Evolutionary conservation across 225 moss, liverwort and hornwort genomes (phyloP).

Genomic region (Pseudoscleropodium purum): DNA sequence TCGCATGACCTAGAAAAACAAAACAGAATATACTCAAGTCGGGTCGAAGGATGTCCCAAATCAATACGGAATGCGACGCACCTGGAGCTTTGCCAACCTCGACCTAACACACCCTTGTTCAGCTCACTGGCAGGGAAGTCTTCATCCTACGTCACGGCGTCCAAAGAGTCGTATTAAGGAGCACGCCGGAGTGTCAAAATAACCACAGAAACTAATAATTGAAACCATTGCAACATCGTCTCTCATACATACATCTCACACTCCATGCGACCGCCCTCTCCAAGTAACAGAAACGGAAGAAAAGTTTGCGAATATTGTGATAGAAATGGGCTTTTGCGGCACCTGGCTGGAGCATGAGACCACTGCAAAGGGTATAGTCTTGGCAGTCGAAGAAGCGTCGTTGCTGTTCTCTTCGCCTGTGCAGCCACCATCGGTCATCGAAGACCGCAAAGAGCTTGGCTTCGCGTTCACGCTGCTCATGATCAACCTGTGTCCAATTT

Average conservation of each 20-base stretch:
- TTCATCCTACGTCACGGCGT: constrained; percentile 51
- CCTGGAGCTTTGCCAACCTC: constrained; percentile 99
- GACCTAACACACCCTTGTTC: constrained; percentile 84
- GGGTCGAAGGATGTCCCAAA: not conserved
- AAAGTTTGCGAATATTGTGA: not conserved
- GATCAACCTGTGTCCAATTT: not conserved
- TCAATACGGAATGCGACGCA: not conserved
- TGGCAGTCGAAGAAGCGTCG: constrained; percentile 18
- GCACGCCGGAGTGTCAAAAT: not conserved
- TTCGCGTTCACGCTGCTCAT: constrained; percentile 6
- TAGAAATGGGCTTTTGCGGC: not conserved
- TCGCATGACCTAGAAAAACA: not conserved
- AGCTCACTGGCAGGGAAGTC: constrained; percentile 77
- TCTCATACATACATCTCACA: not conserved
- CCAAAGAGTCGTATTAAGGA: not conserved
- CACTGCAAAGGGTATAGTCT: constrained; percentile 30
- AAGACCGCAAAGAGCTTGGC: constrained; percentile 17
- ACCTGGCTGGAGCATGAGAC: constrained; percentile 53
- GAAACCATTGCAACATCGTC: not conserved
- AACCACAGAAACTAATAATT: not conserved
- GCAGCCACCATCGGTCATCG: constrained; percentile 14
- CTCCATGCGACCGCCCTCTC: not conserved
- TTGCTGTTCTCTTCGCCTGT: not conserved
- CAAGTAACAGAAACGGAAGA: not conserved
- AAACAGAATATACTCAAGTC: not conserved